Conservation (phyloP, 1,139 yeast species). For the Geotrichum bryndzae region DNA sequence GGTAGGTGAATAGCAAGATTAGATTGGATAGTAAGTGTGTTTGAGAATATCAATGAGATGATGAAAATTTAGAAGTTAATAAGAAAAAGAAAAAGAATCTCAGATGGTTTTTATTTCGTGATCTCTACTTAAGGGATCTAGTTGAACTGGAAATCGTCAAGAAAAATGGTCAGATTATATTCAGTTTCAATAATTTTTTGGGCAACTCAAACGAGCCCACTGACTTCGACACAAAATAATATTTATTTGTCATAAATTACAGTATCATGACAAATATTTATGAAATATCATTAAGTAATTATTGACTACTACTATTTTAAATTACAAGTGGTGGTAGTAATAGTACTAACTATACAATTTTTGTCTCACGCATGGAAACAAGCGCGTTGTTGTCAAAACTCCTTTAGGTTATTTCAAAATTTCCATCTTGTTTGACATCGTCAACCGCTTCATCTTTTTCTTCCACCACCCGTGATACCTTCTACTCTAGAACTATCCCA, state of each 20-base stretch:
- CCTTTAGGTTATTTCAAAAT: neutral
- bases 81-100: neutral
- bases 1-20: neutral
- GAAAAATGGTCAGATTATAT: constrained; percentile 1
- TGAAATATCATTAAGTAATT: no score
- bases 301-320: no score
- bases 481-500: neutral
- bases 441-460: neutral
- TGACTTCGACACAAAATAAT: no score
- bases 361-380: neutral
- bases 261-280: no score
- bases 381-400: neutral
- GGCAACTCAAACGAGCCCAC: neutral
- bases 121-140: constrained; percentile 1
- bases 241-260: neutral
- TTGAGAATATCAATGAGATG: neutral
- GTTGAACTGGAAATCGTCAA: neutral
- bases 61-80: neutral
- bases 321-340: no score
- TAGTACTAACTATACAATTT: neutral
- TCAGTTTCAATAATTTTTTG: neutral
- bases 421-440: neutral
- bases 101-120: neutral
- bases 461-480: neutral
- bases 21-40: neutral